Evolutionary conservation across 2,329 filamentous ascomycete species (phyloP).

Genomic region (Ophiostoma novo-ulmi): DNA sequence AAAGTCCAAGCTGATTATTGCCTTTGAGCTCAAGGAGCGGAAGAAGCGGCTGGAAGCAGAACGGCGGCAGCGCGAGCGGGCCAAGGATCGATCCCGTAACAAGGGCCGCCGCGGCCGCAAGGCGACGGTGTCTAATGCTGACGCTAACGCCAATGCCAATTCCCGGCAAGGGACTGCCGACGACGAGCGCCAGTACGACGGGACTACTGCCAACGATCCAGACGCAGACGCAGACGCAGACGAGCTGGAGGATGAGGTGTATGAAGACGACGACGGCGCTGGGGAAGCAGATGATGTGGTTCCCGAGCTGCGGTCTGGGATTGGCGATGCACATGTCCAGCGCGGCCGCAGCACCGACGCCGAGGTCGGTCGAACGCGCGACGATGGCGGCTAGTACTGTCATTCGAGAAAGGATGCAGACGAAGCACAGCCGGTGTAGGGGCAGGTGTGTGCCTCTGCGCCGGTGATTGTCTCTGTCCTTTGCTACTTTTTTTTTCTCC

Average conservation of each 20-base stretch:
- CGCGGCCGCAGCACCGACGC: background rate
- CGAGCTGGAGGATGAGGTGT: constrained; percentile 8
- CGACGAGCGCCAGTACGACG: constrained; percentile 19
- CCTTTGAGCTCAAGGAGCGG: constrained; percentile 92
- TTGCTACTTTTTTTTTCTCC: background rate
- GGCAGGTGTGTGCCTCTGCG: background rate
- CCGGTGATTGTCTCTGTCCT: background rate
- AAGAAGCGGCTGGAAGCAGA: constrained; percentile 76
- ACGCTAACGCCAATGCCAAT: constrained; percentile 43
- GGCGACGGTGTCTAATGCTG: constrained; percentile 49
- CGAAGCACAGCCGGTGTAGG: background rate
- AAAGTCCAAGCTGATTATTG: constrained; percentile 75
- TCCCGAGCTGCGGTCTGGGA: constrained; percentile 16
- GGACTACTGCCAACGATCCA: background rate
- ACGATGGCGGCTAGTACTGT: background rate
- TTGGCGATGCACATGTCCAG: constrained; percentile 8
- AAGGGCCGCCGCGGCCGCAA: constrained; percentile 90
- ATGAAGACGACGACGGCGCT: constrained; percentile 21
- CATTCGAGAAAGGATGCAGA: background rate
- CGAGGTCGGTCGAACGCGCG: background rate
- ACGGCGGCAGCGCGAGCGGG: constrained; percentile 67
- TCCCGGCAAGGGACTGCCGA: constrained; percentile 31
- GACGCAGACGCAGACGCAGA: background rate
- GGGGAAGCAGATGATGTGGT: constrained; percentile 19
- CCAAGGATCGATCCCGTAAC: constrained; percentile 79